Evolutionary conservation across 192 early-diverging fungal species (phyloP), one percentile per base, ranked within the genome.

Genomic region (Entomortierella beljakovae): DNA sequence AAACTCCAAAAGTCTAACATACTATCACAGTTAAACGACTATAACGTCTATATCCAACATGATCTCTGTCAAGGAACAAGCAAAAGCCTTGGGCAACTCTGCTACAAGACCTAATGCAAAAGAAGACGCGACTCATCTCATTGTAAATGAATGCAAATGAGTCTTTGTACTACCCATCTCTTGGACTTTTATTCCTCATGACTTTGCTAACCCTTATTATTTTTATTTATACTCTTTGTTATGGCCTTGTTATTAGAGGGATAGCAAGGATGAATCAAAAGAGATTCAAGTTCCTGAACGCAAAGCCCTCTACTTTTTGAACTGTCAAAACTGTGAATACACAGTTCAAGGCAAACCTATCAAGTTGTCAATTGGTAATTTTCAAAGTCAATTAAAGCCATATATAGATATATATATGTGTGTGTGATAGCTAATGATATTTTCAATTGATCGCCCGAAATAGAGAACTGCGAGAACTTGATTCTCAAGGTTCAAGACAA

Each of bases 391-490:
- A 3, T 42, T 40, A 6, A 35, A 60, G 28, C 8, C 8, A 11
- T 42, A 40, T 32, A 18, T 32, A 23, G 42, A 8, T 18, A 52
- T 52, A 15, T 52, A 23, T 7, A 23, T 52, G n/a, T n/a, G n/a
- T n/a, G n/a, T n/a, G n/a, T n/a, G n/a, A n/a, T n/a, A n/a, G n/a
- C n/a, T 13, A 8, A 25, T 15, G n/a, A 52, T 23, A n/a, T 23
- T 31, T 25, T 42, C 51, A 50, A 25, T 26, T n/a, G 37, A 42
- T 29, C 9, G 29, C 32, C 3, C 25, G 8, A 3, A 29, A 18
- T 57, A 79, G 75, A 79, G 28, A 79, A 60, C 31, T 79, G 75
- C 62, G 70, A 79, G 67, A 79, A 79, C 51, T 11, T 79, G 11
- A 46, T 38, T 7, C 43, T 79, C 57, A 62, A 57, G 43, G 40